Base-by-base conservation (phyloP, 768 basidiomycete species). In the Rhodotorula paludigena region DNA sequence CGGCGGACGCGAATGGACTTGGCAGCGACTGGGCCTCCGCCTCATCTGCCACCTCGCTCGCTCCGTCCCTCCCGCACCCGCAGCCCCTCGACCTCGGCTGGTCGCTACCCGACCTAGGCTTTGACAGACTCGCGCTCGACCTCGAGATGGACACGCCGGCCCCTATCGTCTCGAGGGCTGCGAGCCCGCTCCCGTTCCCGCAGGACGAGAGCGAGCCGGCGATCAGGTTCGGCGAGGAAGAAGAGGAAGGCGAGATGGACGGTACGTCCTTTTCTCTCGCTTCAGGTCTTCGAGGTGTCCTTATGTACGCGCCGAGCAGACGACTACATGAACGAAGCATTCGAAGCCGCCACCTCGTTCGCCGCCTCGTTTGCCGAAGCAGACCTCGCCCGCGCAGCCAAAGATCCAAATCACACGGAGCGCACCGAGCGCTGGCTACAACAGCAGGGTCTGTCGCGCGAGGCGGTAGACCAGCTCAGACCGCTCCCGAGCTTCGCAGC, bases 351-450 rank as follows among this genome's bases (percentile, higher is more conserved):
- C 2, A 44, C 61, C 5, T 59, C 67, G 1, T 68, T 68, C 62
- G 67, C 48, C 5, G 33, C 67, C 1, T 44, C 23, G 6, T 68
- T 68, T 58, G 47, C 45, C 10, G 45, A 68, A 15, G 48, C 30
- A 2, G 51, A 44, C 20, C 51, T 68, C 14, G 52, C 36, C 15
- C 33, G 67, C 1, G 61, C 67, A 53, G 32, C 32, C 25, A 38
- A 49, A 21, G 67, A 68, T 25, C 67, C 67, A 4, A 38, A 47
- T 0, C 67, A 68, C 30, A 63, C 62, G 12, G 62, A 45, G 12
- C n/a, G 67, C 25, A 63, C 57, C 20, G 67, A 68, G 28, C 39
- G 47, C 18, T 68, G 67, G 67, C 39, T 68, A 0, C 38, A 7
- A 4, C 42, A 59, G 10, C 57, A 60, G 33, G 67, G 67, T 9